Conservation (phyloP, 2,329 filamentous ascomycete species). For the Aureobasidium sp. region DNA sequence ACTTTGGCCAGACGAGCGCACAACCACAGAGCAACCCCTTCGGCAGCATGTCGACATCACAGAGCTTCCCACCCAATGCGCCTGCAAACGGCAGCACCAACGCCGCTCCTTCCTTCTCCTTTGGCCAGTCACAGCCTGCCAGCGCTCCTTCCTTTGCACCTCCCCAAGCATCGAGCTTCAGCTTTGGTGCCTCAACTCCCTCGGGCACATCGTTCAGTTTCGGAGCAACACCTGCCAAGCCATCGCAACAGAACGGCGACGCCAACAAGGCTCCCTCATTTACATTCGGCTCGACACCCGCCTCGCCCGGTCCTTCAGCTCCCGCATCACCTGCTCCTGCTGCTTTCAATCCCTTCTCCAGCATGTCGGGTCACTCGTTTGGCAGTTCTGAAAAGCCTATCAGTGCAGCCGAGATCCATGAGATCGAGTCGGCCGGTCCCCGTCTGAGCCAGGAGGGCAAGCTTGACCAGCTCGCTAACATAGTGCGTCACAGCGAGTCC, state of each 20-base stretch:
- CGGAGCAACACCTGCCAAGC: not conserved
- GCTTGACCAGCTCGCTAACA: conserved; percentile 8
- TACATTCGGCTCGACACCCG: conserved; percentile 4
- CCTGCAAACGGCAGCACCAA: not conserved
- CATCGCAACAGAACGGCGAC: not conserved
- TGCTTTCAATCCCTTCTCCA: not conserved
- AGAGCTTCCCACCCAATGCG: conserved; percentile 8
- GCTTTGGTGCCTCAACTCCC: conserved; percentile 1
- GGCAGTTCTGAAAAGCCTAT: not conserved
- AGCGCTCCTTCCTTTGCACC: conserved; percentile 10
- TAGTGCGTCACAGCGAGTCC: conserved; percentile 15
- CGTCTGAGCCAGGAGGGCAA: conserved; percentile 10
- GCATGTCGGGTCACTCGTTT: not conserved
- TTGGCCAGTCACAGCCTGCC: conserved; percentile 14
- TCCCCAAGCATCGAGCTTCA: not conserved
- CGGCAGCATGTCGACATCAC: not conserved
- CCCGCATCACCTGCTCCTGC: not conserved
- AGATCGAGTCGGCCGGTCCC: conserved; percentile 14
- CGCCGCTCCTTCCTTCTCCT: conserved; percentile 3
- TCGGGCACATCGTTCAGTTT: conserved; percentile 8
- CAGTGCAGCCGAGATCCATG: conserved; percentile 15
- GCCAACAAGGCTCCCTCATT: conserved; percentile 8
- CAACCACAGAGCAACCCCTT: conserved; percentile 4
- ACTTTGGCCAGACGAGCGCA: conserved; percentile 3
- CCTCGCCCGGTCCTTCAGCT: not conserved